phyloP scores from a whole-genome alignment of 108 stramenopile species.

The Cyclotella baltica region DNA sequence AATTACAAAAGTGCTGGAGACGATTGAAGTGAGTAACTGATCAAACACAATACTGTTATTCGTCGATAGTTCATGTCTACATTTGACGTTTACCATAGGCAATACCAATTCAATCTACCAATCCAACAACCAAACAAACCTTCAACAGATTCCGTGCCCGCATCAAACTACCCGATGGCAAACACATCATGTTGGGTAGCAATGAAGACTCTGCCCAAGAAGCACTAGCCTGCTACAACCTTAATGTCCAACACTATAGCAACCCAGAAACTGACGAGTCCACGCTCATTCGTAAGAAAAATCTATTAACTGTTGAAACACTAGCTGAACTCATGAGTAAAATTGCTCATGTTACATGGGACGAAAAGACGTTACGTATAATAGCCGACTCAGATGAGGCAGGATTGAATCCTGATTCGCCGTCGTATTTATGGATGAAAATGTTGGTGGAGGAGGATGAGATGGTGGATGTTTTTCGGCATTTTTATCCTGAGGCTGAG shows the following conservation, averaged over 20 bases:
- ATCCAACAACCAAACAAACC: constrained; percentile 71
- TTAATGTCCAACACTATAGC: constrained; percentile 52
- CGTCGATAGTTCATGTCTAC: too few relatives aligned
- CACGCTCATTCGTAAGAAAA: constrained; percentile 53
- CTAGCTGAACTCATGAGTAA: constrained; percentile 83
- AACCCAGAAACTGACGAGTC: constrained; percentile 38
- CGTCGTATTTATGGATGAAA: constrained; percentile 75
- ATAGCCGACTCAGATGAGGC: constrained; percentile 68
- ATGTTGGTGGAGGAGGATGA: constrained; percentile 66
- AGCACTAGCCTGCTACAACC: constrained; percentile 62
- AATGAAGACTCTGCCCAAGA: constrained; percentile 64
- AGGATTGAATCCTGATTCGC: constrained; percentile 56
- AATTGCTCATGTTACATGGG: constrained; percentile 74
- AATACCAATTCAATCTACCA: constrained; percentile 70
- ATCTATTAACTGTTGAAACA: constrained; percentile 55
- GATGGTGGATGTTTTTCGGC: constrained; percentile 89
- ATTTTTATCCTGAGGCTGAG: constrained; percentile 83
- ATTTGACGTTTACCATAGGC: too few relatives aligned
- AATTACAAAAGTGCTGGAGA: constrained; percentile 58
- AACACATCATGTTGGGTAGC: constrained; percentile 65
- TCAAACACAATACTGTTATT: too few relatives aligned
- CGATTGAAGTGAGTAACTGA: constrained; percentile 54
- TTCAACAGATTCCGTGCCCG: constrained; percentile 74
- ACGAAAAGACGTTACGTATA: constrained; percentile 42
- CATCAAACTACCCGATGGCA: constrained; percentile 56